phyloP scores from a whole-genome alignment of 306 rosid species.

The Hippophae rhamnoides region DNA sequence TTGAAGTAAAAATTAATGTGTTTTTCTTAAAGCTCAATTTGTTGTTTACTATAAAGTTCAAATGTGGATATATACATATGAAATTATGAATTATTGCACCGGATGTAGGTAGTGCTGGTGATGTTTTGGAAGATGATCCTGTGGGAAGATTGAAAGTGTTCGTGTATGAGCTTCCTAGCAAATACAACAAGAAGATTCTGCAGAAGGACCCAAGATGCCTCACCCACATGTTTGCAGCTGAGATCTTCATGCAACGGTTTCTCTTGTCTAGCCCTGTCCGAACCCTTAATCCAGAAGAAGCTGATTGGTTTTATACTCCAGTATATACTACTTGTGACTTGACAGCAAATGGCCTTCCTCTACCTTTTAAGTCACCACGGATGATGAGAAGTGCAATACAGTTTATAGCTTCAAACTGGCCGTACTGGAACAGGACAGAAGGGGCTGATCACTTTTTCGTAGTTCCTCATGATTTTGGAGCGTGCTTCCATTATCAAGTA shows the following conservation, averaged over 20 bases:
- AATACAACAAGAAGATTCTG: constrained; percentile 90
- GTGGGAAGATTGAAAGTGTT: constrained; percentile 97
- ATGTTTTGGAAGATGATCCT: constrained; percentile 93
- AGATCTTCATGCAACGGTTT: constrained; percentile 95
- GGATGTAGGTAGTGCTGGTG: constrained; percentile 91
- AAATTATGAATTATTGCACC: constrained; percentile 13
- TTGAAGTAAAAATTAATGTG: background rate
- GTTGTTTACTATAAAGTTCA: background rate
- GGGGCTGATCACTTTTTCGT: constrained; percentile 98
- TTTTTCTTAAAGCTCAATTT: background rate
- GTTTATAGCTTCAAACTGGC: constrained; percentile 96
- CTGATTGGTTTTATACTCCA: constrained; percentile 98
- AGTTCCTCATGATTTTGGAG: constrained; percentile 94
- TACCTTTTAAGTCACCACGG: constrained; percentile 93
- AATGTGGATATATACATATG: background rate
- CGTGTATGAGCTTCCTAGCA: constrained; percentile 98
- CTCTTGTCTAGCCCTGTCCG: constrained; percentile 89
- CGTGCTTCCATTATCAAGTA: constrained; percentile 97
- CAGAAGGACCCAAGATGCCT: constrained; percentile 96
- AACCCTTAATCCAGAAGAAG: constrained; percentile 95
- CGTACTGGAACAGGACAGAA: constrained; percentile 90
- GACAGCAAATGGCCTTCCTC: constrained; percentile 94
- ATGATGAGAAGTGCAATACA: constrained; percentile 99
- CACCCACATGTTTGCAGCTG: constrained; percentile 97
- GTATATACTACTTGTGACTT: constrained; percentile 94